A percentile compares a stretch with the other conserved stretches of the same genome.
Evolutionary conservation across 1,284 basidiomycete genomes (phyloP).

Genomic region (Sanguinoderma infundibulare): DNA sequence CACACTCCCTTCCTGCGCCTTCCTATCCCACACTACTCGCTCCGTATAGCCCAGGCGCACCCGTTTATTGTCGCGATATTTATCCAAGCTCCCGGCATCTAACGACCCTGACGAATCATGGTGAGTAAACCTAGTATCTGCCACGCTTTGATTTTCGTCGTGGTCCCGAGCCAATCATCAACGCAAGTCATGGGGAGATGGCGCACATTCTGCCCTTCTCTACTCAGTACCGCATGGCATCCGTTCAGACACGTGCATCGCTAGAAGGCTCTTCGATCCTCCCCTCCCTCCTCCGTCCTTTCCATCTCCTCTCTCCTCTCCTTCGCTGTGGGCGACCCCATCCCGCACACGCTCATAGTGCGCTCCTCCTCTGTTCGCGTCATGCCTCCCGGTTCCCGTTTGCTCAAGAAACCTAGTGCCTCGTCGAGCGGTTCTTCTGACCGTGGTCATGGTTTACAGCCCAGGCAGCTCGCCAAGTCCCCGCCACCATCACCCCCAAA

Average conservation of each 20-base stretch:
- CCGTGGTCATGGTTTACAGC: constrained; percentile 40
- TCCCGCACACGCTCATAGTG: constrained; percentile 13
- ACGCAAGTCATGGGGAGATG: constrained; percentile 25
- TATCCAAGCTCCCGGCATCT: constrained; percentile 9
- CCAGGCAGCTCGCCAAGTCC: constrained; percentile 48
- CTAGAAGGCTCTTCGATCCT: constrained; percentile 20
- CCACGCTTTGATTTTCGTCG: constrained; percentile 20
- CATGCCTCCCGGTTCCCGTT: constrained; percentile 33
- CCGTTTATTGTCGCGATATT: constrained; percentile 22
- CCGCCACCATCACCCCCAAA: constrained; percentile 51
- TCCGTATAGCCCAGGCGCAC: not conserved
- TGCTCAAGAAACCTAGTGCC: constrained; percentile 32
- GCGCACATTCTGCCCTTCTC: constrained; percentile 18
- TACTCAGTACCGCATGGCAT: constrained; percentile 24
- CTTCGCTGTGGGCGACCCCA: constrained; percentile 11
- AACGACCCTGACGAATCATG: constrained; percentile 22
- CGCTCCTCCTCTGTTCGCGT: constrained; percentile 14
- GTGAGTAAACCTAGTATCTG: constrained; percentile 22
- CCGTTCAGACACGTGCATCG: constrained; percentile 25
- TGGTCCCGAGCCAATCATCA: constrained; percentile 19
- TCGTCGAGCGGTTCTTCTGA: constrained; percentile 33
- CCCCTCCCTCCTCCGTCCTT: constrained; percentile 15
- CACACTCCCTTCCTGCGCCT: constrained; percentile 10
- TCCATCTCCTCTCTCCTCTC: constrained; percentile 13
- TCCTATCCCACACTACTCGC: constrained; percentile 3